phyloP scores from a whole-genome alignment of 2,329 filamentous ascomycete genomes.

The Aspergillus ibericus region DNA sequence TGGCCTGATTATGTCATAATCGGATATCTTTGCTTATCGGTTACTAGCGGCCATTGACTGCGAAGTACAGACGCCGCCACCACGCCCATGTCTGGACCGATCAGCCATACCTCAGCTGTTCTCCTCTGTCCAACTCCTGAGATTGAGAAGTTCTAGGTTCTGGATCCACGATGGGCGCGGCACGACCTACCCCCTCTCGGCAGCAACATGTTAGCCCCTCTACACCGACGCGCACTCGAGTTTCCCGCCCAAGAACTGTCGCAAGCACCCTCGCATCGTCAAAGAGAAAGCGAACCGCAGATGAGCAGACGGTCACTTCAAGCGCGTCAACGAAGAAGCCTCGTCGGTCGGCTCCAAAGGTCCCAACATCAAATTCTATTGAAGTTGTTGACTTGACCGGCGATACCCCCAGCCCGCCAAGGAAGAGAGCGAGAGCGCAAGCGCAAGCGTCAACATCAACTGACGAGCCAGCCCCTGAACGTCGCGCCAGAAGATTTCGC shows the following conservation, averaged over 20 bases:
- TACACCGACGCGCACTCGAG: background rate
- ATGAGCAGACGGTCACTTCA: background rate
- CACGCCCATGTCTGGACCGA: background rate
- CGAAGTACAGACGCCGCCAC: background rate
- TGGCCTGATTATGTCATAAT: conserved; percentile 10
- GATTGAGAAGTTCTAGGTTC: background rate
- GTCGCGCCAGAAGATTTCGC: conserved; percentile 43
- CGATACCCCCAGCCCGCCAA: conserved; percentile 6
- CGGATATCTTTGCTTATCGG: background rate
- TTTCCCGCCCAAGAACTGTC: background rate
- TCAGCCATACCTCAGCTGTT: background rate
- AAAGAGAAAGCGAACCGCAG: conserved; percentile 19
- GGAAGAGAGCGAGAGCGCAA: conserved; percentile 15
- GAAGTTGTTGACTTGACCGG: conserved; percentile 21
- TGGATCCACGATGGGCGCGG: background rate
- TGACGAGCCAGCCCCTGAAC: conserved; percentile 32
- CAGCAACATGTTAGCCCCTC: background rate
- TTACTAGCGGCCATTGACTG: background rate
- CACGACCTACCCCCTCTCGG: background rate
- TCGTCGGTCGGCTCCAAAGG: conserved; percentile 3
- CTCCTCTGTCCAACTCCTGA: background rate
- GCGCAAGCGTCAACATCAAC: conserved; percentile 13
- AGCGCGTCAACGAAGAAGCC: conserved; percentile 6
- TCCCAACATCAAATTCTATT: background rate
- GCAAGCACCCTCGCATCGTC: background rate